These are phyloP conservation scores for Pseudozyma pruni DNA, from an alignment of 1,284 basidiomycete genomes.

Conservation along the genomic window DNA sequence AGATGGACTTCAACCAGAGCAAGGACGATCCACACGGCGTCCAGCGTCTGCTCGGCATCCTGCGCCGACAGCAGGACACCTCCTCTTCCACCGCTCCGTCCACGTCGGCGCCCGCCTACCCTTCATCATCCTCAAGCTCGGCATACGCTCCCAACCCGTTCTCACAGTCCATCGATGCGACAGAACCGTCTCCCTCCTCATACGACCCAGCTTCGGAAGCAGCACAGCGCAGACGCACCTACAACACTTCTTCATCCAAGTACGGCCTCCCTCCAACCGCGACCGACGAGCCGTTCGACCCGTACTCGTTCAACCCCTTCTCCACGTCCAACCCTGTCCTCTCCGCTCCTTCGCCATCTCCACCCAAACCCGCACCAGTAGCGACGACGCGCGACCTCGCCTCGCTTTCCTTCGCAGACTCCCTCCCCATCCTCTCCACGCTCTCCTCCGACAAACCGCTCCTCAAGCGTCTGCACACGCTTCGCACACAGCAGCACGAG, in stretches of 20 bases:
- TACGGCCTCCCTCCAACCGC: slow-evolving; percentile 7
- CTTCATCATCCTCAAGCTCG: neutral
- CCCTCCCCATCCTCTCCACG: slow-evolving; percentile 30
- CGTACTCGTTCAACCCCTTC: slow-evolving; percentile 39
- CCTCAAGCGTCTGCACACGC: slow-evolving; percentile 10
- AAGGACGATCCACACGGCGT: slow-evolving; percentile 45
- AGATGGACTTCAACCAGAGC: slow-evolving; percentile 23
- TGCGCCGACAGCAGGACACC: slow-evolving; percentile 41
- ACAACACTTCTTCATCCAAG: slow-evolving; percentile 16
- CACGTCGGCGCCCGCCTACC: neutral
- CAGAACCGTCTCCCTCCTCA: neutral
- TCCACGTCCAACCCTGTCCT: slow-evolving; percentile 9
- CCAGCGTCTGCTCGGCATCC: slow-evolving; percentile 29
- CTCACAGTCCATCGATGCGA: neutral
- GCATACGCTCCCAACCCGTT: slow-evolving; percentile 8
- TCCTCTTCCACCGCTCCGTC: slow-evolving; percentile 1
- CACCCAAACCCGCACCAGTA: slow-evolving; percentile 4
- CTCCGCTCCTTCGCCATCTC: slow-evolving; percentile 2
- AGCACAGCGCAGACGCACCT: slow-evolving; percentile 18
- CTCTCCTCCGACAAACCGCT: slow-evolving; percentile 20
- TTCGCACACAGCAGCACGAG: slow-evolving; percentile 18
- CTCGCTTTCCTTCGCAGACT: slow-evolving; percentile 26
- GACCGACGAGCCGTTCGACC: slow-evolving; percentile 21
- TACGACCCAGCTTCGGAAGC: slow-evolving; percentile 4
- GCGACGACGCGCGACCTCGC: slow-evolving; percentile 15